These are phyloP conservation scores for Poa pratensis DNA, from an alignment of 176 grass and related monocot genomes.

Conservation along the genomic window DNA sequence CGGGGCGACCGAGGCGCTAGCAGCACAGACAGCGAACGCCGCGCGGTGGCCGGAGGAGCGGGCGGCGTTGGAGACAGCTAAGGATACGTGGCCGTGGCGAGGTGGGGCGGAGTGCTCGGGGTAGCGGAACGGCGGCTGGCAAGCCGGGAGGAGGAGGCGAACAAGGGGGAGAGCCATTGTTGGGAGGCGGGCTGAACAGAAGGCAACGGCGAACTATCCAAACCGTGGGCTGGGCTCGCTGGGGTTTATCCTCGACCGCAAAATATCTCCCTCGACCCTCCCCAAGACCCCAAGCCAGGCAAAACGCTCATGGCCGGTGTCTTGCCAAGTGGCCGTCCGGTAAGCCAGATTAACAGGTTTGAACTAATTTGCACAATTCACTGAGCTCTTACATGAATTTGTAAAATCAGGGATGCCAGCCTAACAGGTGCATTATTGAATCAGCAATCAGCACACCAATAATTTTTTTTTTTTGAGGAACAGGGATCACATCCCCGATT, in stretches of 20 bases:
- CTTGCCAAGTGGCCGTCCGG: slow-evolving; percentile 1
- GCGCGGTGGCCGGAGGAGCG: slow-evolving; percentile 25
- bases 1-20: slow-evolving; percentile 34
- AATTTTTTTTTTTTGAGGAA: no score
- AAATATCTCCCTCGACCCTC: slow-evolving; percentile 36
- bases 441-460: neutral
- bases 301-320: slow-evolving; percentile 2
- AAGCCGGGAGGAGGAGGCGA: slow-evolving; percentile 42
- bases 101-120: slow-evolving; percentile 16
- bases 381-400: neutral
- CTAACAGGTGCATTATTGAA: neutral
- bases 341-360: neutral
- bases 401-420: neutral
- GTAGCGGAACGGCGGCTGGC: slow-evolving; percentile 27
- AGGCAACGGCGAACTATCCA: slow-evolving; percentile 16
- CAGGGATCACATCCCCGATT: no score
- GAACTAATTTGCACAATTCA: neutral
- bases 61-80: slow-evolving; percentile 15
- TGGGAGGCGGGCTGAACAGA: slow-evolving; percentile 12
- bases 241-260: slow-evolving; percentile 44
- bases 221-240: neutral
- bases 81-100: slow-evolving; percentile 16
- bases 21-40: neutral
- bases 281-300: neutral
- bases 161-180: slow-evolving; percentile 62